Evolutionary conservation across 352 stramenopile species (phyloP).

Genomic region (Globisporangium mamillatum): DNA sequence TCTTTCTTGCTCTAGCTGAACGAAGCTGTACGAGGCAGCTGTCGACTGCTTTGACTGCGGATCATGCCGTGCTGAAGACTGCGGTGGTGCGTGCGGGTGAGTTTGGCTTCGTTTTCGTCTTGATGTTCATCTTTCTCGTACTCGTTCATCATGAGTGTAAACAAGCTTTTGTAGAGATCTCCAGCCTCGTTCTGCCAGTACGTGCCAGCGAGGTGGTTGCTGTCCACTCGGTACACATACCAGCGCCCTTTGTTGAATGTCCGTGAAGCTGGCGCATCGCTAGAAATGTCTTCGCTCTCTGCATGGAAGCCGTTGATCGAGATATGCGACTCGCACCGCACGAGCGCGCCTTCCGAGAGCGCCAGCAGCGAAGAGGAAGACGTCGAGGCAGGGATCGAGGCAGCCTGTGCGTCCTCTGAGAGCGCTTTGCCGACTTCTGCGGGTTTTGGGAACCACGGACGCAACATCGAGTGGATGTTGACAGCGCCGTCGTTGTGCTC

Average conservation of each 20-base stretch:
- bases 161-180: slow-evolving; percentile 69
- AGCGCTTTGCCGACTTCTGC: slow-evolving; percentile 30
- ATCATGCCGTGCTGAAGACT: background rate
- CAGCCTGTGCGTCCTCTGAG: slow-evolving; percentile 20
- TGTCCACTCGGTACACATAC: slow-evolving; percentile 79
- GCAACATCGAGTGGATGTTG: slow-evolving; percentile 71
- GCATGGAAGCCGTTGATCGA: slow-evolving; percentile 64
- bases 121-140: slow-evolving; percentile 37
- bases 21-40: slow-evolving; percentile 6
- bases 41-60: slow-evolving; percentile 8
- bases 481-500: slow-evolving; percentile 74
- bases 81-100: background rate
- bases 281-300: slow-evolving; percentile 23
- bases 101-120: background rate
- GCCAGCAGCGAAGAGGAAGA: slow-evolving; percentile 36
- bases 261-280: slow-evolving; percentile 18
- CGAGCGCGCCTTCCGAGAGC: slow-evolving; percentile 19
- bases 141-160: slow-evolving; percentile 58
- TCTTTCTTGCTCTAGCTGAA: slow-evolving; percentile 8
- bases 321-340: slow-evolving; percentile 63
- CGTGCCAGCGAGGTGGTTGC: slow-evolving; percentile 72
- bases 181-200: slow-evolving; percentile 62
- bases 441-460: slow-evolving; percentile 59
- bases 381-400: slow-evolving; percentile 35
- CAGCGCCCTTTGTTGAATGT: slow-evolving; percentile 60